These are phyloP conservation scores for Cystobasidium slooffiae DNA, from an alignment of 1,284 basidiomycete genomes.

Conservation along the genomic window DNA sequence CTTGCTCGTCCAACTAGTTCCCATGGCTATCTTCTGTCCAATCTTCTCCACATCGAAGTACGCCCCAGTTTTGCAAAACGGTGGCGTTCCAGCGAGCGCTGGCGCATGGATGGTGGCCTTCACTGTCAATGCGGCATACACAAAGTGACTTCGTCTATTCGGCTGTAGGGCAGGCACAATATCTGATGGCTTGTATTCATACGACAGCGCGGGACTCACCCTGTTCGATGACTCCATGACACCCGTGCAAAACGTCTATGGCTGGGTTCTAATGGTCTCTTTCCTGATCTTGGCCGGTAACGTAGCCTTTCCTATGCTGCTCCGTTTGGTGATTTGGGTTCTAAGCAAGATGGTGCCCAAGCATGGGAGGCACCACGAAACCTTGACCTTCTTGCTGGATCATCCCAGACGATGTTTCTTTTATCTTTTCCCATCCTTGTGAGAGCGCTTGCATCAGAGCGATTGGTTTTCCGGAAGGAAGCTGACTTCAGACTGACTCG, in stretches of 20 bases:
- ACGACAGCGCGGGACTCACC: slow-evolving; percentile 77
- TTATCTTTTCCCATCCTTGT: slow-evolving; percentile 84
- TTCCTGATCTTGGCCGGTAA: slow-evolving; percentile 86
- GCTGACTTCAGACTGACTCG: not conserved
- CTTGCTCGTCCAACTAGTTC: slow-evolving; percentile 68
- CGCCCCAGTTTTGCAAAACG: not conserved
- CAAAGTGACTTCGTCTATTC: not conserved
- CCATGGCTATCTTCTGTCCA: slow-evolving; percentile 74
- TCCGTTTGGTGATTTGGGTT: slow-evolving; percentile 63
- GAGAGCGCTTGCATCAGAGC: not conserved
- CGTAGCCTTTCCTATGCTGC: slow-evolving; percentile 60
- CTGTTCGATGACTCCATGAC: slow-evolving; percentile 31
- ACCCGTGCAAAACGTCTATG: slow-evolving; percentile 2
- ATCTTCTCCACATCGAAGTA: slow-evolving; percentile 58
- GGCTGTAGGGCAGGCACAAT: too few species aligned
- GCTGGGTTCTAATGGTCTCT: slow-evolving; percentile 66
- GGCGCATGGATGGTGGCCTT: slow-evolving; percentile 77
- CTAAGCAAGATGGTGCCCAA: slow-evolving; percentile 68
- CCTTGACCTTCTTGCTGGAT: slow-evolving; percentile 87
- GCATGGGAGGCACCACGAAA: slow-evolving; percentile 67
- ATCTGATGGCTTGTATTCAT: not conserved
- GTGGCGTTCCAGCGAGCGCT: not conserved
- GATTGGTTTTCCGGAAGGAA: not conserved
- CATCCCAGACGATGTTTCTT: slow-evolving; percentile 93
- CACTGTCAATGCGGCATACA: slow-evolving; percentile 74